Evolutionary conservation across 176 grass and related monocot genomes (phyloP), one percentile per base, ranked within the genome.

Genomic region (Sorghum bicolor): DNA sequence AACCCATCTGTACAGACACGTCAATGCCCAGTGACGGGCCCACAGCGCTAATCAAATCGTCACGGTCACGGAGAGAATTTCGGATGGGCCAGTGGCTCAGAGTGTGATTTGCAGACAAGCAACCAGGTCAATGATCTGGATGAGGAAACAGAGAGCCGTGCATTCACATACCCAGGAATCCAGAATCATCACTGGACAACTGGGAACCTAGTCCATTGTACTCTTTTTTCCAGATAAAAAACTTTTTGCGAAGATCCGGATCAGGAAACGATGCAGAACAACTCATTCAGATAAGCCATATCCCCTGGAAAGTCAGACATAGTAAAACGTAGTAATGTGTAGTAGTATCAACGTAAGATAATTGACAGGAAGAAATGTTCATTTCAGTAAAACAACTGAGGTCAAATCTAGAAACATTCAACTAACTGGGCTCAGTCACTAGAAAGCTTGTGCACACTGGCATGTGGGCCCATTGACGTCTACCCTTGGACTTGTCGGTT

Each of bases 341-440:
- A 26, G 38, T 22, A 17, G 6, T 20, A 28, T 11, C 20, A 16
- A 33, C 14, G 29, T 12, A 65, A 55, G 29, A 64, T 9, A 71
- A 28, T 20, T 11, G 31, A 22, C 30, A 39, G 5, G 10, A 5
- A 65, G 58, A 67, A 67, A 81, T 5, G 14, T 10, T 53, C 60
- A 20, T 1, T 4, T 36, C 16, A 15, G 40, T 64, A 32, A 65
- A 48, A 41, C 40, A 67, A 55, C 39, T 4, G 26, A 0, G 55
- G 24, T 79, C 57, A 83, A 88, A 88, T 26, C 14, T 10, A 28
- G 7, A 74, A 67, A 26, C 48, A 44, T 43, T 82, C 28, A n/a
- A 36, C 13, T 17, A 74, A 39, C 36, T 67, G 20, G 8, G 57
- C 17, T 67, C 11, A 31, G 37, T 16, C 41, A 50, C 67, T 75